phyloP scores from a whole-genome alignment of 2,329 filamentous ascomycete species.

The Neofusicoccum ribis region DNA sequence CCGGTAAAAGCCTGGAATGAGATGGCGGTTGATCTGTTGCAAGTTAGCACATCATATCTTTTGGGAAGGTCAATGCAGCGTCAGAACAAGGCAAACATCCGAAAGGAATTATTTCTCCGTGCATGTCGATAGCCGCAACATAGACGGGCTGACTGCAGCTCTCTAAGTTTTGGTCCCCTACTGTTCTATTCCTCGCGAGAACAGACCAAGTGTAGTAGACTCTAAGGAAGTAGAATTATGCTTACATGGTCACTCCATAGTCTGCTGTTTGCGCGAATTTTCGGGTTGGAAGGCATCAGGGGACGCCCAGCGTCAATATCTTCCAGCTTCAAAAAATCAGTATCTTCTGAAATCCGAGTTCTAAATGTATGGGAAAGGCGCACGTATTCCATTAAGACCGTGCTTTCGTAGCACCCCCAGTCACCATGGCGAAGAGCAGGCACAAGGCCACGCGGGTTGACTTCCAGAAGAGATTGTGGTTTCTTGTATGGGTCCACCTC shows the following conservation, averaged over 20 bases:
- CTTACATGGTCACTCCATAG: conserved; percentile 77
- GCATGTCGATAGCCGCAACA: no score
- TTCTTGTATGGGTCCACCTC: conserved; percentile 81
- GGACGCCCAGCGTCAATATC: conserved; percentile 63
- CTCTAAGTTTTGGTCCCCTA: no score
- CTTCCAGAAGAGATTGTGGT: conserved; percentile 68
- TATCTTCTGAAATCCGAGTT: neutral
- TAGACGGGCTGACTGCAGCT: no score
- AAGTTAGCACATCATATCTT: neutral
- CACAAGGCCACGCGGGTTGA: conserved; percentile 74
- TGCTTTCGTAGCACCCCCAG: conserved; percentile 81
- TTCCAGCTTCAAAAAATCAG: conserved; percentile 60
- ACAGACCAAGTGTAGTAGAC: no score
- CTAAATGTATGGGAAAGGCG: neutral
- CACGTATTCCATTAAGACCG: conserved; percentile 83
- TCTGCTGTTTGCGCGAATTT: conserved; percentile 70
- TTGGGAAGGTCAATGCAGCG: no score
- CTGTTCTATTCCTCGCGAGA: no score
- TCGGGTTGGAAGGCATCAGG: conserved; percentile 66
- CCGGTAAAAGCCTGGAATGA: conserved; percentile 75
- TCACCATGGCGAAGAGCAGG: conserved; percentile 75
- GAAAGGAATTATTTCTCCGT: no score
- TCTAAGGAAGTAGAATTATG: neutral
- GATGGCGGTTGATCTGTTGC: conserved; percentile 69
- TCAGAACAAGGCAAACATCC: no score